Evolutionary conservation across 805 yeast species (phyloP), one percentile per base, ranked within the genome.

Genomic region (Teunomyces atbi): DNA sequence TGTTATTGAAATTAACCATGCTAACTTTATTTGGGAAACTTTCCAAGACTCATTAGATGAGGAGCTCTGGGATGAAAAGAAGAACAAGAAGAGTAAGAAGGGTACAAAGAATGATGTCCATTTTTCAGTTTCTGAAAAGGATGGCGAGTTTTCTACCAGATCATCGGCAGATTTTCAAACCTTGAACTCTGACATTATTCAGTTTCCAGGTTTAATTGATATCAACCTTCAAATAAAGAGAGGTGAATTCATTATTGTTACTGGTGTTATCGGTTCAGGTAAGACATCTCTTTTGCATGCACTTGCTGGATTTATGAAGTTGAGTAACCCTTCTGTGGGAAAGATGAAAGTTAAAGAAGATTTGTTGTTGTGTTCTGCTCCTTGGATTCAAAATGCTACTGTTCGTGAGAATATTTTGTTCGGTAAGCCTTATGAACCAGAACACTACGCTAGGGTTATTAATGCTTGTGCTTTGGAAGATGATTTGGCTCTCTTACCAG

Each of bases 311-410:
- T 60, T 62, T 49, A 69, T 72, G 76, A 64, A 64, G 45, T 44
- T 64, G 47, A 34, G 50, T 29, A 60, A 60, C 46, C 67, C 65
- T 4, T 45, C 49, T 3, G 29, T 41, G 3, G 75, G 73, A 12
- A 29, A 48, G 5, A 45, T 68, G 34, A 47, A 45, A 5, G 55
- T 67, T 21, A 56, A 61, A 44, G 61, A 62, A 29, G 68, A 66
- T 28, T 49, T 66, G 29, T 56, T 72, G 23, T 58, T 69, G 32
- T 70, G 76, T 51, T 54, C 66, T 8, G 49, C 58, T 6, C 74
- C 75, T 6, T 72, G 77, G 77, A 68, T 72, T 44, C 77, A 72
- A 55, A 72, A 71, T 45, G 60, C 74, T 12, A 67, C 74, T 20
- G 66, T 72, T 13, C 58, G 71, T 36, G 67, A 67, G 35, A 72